A percentile compares a stretch with the other conserved stretches of the same genome.
Evolutionary conservation across 2,329 filamentous ascomycete species (phyloP).

Genomic region (Sporothrix brunneoviolacea): DNA sequence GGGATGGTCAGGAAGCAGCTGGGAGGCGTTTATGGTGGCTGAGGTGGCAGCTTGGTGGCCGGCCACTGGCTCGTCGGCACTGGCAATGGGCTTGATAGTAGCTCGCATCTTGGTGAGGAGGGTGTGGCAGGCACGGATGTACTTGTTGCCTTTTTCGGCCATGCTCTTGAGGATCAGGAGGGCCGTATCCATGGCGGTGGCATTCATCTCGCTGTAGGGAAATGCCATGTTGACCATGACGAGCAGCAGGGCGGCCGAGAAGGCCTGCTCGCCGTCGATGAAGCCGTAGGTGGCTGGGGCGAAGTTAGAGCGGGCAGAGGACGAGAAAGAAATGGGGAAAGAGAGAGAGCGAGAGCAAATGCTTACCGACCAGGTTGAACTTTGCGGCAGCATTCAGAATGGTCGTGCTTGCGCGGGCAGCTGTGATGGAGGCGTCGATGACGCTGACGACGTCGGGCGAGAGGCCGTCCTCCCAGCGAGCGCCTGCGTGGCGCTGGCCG

Average conservation of each 20-base stretch:
- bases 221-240: conserved; percentile 11
- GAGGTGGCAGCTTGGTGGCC: background rate
- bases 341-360: too few relatives aligned
- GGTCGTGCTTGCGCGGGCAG: background rate
- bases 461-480: conserved; percentile 8
- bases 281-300: conserved; percentile 8
- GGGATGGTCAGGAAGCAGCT: background rate
- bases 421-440: background rate
- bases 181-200: conserved; percentile 2
- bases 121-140: conserved; percentile 4
- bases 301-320: too few relatives aligned
- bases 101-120: conserved; percentile 1
- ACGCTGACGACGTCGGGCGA: background rate
- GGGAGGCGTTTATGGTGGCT: background rate
- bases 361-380: conserved; percentile 3
- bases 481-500: background rate
- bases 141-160: conserved; percentile 3
- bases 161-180: conserved; percentile 1
- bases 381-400: conserved; percentile 4
- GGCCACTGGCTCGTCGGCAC: background rate
- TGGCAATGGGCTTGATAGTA: background rate
- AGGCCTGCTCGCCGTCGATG: conserved; percentile 10
- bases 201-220: background rate
- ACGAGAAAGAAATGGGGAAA: background rate
- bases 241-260: conserved; percentile 6